Evolutionary conservation across 257 asterid genomes (phyloP).

Genomic region (Solanum piurae): DNA sequence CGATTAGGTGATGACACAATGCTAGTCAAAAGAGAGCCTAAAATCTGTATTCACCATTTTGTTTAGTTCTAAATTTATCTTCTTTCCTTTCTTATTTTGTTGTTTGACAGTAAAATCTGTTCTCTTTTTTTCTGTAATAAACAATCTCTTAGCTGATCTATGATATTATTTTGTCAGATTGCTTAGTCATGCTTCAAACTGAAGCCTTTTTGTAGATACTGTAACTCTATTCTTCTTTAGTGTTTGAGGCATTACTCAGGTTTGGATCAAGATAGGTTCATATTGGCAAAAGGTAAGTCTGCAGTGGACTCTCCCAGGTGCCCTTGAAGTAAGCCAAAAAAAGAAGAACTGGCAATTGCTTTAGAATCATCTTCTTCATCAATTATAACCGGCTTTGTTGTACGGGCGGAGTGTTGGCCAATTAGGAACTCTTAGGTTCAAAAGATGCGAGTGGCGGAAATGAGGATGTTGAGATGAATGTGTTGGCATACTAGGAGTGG

Average conservation of each 20-base stretch:
- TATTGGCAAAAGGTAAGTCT: background rate
- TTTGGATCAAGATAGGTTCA: background rate
- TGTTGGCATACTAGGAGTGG: background rate
- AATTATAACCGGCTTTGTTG: background rate
- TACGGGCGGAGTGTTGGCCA: background rate
- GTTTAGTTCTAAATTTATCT: background rate
- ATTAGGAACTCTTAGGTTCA: background rate
- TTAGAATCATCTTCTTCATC: background rate
- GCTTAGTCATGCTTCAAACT: background rate
- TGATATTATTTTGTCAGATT: background rate
- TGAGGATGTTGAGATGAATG: background rate
- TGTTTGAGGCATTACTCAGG: background rate
- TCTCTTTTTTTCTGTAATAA: background rate
- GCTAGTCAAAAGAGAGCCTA: background rate
- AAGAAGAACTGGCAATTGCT: background rate
- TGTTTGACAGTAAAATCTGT: background rate
- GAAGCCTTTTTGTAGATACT: background rate
- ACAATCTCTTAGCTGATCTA: background rate
- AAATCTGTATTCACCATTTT: background rate
- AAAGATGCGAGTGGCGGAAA: background rate
- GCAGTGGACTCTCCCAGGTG: background rate
- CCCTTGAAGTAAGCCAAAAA: background rate
- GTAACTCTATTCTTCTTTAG: background rate
- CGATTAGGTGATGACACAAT: background rate
- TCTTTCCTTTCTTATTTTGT: background rate